Evolutionary conservation across 768 basidiomycete genomes (phyloP).

Genomic region (Tremella yokohamensis): DNA sequence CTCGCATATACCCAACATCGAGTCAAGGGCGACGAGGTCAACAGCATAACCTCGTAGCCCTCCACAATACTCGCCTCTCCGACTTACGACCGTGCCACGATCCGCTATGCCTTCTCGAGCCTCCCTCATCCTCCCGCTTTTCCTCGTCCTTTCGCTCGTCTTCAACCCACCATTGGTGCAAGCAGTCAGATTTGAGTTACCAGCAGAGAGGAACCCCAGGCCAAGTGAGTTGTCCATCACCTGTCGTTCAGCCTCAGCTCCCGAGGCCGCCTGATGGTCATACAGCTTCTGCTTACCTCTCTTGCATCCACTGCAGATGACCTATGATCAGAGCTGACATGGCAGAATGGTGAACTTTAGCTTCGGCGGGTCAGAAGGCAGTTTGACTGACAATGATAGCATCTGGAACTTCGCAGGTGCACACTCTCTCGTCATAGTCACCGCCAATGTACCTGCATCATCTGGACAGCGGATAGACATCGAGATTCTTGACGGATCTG

Average conservation of each 20-base stretch:
- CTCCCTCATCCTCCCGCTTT: conserved; percentile 8
- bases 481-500: conserved; percentile 85
- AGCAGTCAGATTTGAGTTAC: conserved; percentile 83
- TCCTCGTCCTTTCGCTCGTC: conserved; percentile 40
- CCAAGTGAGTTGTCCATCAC: conserved; percentile 52
- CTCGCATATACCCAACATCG: no score
- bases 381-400: conserved; percentile 56
- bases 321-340: neutral
- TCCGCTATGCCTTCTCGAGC: conserved; percentile 20
- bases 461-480: conserved; percentile 78
- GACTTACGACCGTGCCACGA: conserved; percentile 8
- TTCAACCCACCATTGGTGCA: conserved; percentile 45
- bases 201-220: conserved; percentile 67
- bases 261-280: neutral
- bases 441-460: conserved; percentile 75
- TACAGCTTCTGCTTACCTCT: neutral
- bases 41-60: no score
- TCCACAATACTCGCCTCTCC: neutral
- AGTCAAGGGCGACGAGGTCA: no score
- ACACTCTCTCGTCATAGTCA: conserved; percentile 88
- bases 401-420: conserved; percentile 91
- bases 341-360: conserved; percentile 38
- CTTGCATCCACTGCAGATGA: neutral
- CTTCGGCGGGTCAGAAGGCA: neutral
- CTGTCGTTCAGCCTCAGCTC: neutral